Percentiles rank a stretch among this genome's conserved stretches.
Conservation (phyloP, 345 rosid species). For the Brassica cretica region DNA sequence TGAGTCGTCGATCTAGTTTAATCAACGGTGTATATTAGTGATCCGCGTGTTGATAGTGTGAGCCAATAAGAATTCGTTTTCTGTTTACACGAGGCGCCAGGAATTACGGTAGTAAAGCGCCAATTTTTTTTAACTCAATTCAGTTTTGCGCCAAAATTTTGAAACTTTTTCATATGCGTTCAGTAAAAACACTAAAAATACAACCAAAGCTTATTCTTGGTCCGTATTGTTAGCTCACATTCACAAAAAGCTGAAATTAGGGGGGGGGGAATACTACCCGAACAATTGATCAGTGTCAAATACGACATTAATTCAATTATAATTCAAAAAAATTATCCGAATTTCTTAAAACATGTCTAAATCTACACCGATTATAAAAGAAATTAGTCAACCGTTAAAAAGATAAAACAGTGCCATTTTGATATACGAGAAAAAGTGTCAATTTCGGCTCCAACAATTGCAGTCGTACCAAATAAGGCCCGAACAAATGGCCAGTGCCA, state of each 20-base stretch:
- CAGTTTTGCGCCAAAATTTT: not conserved
- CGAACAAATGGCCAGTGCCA: too few species aligned
- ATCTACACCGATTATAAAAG: too few species aligned
- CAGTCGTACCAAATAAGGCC: too few species aligned
- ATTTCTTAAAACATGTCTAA: too few species aligned
- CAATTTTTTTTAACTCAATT: not conserved
- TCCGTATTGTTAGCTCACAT: not conserved
- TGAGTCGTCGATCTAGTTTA: conserved; percentile 8
- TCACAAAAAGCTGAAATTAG: not conserved
- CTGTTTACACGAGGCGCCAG: conserved; percentile 8
- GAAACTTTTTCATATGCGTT: not conserved
- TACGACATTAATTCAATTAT: too few species aligned
- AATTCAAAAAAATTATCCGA: too few species aligned
- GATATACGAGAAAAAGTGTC: too few species aligned
- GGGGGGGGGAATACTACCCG: too few species aligned
- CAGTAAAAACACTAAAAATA: not conserved
- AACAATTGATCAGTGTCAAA: too few species aligned
- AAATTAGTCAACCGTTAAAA: too few species aligned
- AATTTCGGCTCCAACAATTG: too few species aligned
- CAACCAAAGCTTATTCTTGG: not conserved
- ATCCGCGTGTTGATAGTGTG: not conserved
- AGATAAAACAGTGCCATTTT: too few species aligned
- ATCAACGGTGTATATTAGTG: conserved; percentile 1
- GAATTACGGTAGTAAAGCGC: not conserved
- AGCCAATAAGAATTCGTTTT: conserved; percentile 15